These are phyloP conservation scores for Arbutus unedo DNA, from an alignment of 148 eudicot genomes.

Conservation along the genomic window DNA sequence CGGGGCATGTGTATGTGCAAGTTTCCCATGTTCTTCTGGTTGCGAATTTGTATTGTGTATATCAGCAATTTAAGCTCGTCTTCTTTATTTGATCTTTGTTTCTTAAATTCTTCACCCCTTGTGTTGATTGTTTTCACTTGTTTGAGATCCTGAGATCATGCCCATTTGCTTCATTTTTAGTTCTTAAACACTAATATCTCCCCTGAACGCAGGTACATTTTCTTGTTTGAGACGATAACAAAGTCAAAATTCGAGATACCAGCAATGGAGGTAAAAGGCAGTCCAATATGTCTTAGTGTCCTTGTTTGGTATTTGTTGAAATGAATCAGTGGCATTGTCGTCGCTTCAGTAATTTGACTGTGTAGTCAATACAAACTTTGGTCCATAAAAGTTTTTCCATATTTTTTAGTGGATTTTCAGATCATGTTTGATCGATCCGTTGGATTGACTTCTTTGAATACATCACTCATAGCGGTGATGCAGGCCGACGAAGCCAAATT, in stretches of 20 bases:
- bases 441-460: background rate
- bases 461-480: background rate
- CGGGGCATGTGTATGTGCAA: background rate
- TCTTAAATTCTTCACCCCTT: background rate
- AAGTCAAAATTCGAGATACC: constrained; percentile 70
- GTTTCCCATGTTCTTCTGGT: background rate
- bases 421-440: background rate
- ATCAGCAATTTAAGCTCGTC: background rate
- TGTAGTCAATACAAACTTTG: background rate
- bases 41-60: background rate
- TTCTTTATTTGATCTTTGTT: background rate
- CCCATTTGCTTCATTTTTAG: background rate
- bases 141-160: background rate
- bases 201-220: constrained; percentile 64
- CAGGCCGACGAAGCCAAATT: background rate
- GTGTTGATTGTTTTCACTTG: background rate
- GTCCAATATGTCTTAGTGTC: background rate
- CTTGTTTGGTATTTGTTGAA: background rate
- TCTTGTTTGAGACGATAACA: constrained; percentile 80
- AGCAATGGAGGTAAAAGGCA: constrained; percentile 39
- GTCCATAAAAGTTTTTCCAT: background rate
- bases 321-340: constrained; percentile 64
- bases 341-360: constrained; percentile 30
- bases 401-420: background rate
- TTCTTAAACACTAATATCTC: background rate